Percentiles rank a stretch among this genome's conserved stretches.
phyloP scores from a whole-genome alignment of 805 yeast species.

The Candida gorgasii region DNA sequence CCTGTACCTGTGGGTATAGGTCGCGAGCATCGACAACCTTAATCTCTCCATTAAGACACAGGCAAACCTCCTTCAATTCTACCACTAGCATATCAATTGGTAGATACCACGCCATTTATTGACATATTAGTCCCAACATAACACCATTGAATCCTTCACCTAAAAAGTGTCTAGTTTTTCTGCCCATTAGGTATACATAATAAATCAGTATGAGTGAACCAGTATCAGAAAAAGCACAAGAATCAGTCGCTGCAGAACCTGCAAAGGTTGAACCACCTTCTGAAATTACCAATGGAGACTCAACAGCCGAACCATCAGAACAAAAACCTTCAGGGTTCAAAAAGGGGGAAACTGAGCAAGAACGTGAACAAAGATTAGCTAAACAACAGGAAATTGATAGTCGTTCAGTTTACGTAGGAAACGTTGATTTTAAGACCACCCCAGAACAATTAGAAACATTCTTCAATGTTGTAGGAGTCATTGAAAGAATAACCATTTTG shows the following conservation, averaged over 20 bases:
- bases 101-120: not conserved
- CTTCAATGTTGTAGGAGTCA: constrained; percentile 45
- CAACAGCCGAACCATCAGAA: not conserved
- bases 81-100: not conserved
- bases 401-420: constrained; percentile 56
- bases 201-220: no score
- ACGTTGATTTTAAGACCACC: constrained; percentile 48
- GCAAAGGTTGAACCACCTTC: no score
- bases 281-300: no score
- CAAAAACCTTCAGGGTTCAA: not conserved
- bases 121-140: no score
- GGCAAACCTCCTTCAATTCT: not conserved
- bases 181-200: no score
- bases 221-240: no score
- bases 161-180: no score
- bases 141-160: no score
- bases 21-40: not conserved
- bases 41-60: not conserved
- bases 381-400: constrained; percentile 50
- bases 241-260: no score
- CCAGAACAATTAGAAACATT: constrained; percentile 52
- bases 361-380: constrained; percentile 31
- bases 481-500: constrained; percentile 55
- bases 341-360: constrained; percentile 29
- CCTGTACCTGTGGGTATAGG: not conserved